These are phyloP conservation scores for Geosmithia putterillii DNA, from an alignment of 2,329 filamentous ascomycete species.

Conservation along the genomic window DNA sequence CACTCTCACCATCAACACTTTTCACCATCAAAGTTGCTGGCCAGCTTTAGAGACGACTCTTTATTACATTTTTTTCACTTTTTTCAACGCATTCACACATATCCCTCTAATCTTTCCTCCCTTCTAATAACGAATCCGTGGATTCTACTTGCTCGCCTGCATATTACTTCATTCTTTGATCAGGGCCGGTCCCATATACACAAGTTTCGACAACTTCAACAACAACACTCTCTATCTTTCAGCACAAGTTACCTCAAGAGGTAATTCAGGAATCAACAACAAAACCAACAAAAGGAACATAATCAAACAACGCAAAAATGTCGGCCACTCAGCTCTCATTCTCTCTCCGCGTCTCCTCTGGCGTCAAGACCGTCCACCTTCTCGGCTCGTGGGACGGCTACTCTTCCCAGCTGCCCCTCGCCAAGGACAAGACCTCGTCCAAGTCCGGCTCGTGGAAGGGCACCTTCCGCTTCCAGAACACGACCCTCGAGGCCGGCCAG, in stretches of 20 bases:
- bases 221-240: slow-evolving; percentile 1
- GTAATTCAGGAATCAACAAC: not conserved
- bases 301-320: slow-evolving; percentile 43
- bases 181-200: slow-evolving; percentile 4
- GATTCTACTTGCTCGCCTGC: slow-evolving; percentile 44
- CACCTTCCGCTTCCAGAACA: slow-evolving; percentile 88
- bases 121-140: slow-evolving; percentile 33
- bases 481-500: slow-evolving; percentile 74
- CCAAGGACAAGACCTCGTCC: slow-evolving; percentile 70
- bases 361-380: slow-evolving; percentile 94
- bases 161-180: slow-evolving; percentile 20
- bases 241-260: not conserved
- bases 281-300: slow-evolving; percentile 6
- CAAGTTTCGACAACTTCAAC: not conserved
- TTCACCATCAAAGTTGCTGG: slow-evolving; percentile 22
- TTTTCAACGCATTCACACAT: slow-evolving; percentile 15
- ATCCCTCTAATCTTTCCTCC: slow-evolving; percentile 13
- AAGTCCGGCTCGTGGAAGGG: slow-evolving; percentile 92
- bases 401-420: slow-evolving; percentile 83
- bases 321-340: slow-evolving; percentile 90
- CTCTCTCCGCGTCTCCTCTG: slow-evolving; percentile 86
- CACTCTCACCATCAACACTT: slow-evolving; percentile 4
- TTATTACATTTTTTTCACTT: slow-evolving; percentile 9
- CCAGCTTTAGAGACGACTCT: slow-evolving; percentile 22
- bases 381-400: slow-evolving; percentile 99